Conservation (phyloP, 2,329 filamentous ascomycete genomes). For the Colletotrichum sp. region DNA sequence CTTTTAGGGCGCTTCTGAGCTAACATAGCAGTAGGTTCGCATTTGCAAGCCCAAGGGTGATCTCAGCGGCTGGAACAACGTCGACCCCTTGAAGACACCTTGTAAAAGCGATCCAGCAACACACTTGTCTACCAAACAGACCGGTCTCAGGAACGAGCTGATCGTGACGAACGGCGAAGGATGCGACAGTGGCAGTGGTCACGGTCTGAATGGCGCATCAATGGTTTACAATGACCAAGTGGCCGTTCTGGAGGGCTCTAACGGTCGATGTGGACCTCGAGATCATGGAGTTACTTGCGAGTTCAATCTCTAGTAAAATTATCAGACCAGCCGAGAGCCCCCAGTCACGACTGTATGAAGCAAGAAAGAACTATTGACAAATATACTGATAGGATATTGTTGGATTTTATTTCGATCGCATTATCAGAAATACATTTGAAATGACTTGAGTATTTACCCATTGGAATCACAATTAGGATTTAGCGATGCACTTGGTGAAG, state of each 20-base stretch:
- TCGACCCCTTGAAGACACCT: background rate
- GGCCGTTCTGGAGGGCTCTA: background rate
- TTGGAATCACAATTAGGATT: rapidly evolving
- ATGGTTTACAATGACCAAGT: background rate
- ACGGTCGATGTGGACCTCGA: background rate
- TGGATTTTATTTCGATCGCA: background rate
- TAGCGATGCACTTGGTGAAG: background rate
- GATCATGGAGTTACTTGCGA: background rate
- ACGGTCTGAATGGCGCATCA: background rate
- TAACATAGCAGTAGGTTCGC: background rate
- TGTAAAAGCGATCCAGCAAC: background rate
- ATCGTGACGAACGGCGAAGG: background rate
- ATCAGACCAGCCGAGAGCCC: background rate
- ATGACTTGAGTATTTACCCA: background rate
- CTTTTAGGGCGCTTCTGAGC: background rate
- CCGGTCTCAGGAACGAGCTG: background rate
- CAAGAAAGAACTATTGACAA: background rate
- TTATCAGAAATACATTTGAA: rapidly evolving
- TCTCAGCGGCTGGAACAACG: background rate
- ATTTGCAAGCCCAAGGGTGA: background rate
- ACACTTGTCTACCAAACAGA: background rate
- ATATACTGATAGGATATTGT: rapidly evolving
- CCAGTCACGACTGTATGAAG: background rate
- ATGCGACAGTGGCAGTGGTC: background rate
- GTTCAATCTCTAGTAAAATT: background rate